Evolutionary conservation across 208 protist genomes (phyloP).

Genomic region (Porcisia deanei): DNA sequence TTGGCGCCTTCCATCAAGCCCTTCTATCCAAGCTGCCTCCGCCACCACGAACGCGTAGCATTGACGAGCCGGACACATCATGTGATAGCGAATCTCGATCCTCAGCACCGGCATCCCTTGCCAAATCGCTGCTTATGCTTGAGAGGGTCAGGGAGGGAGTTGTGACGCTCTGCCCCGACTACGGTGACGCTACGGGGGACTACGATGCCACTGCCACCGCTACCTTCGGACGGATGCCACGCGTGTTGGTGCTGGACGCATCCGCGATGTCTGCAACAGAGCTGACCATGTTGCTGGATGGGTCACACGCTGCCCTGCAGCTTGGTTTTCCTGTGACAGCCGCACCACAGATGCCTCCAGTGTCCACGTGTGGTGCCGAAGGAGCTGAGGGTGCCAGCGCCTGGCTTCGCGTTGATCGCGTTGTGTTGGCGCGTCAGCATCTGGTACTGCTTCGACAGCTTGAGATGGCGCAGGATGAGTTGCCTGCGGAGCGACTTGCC

Average conservation of each 20-base stretch:
- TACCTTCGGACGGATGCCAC: constrained; percentile 16
- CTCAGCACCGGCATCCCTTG: not conserved
- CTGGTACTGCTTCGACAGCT: constrained; percentile 60
- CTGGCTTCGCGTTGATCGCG: constrained; percentile 19
- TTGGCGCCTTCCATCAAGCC: constrained; percentile 37
- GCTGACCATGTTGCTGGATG: constrained; percentile 51
- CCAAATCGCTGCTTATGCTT: not conserved
- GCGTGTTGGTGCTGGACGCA: constrained; percentile 53
- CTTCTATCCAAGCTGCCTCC: constrained; percentile 36
- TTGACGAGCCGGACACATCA: not conserved
- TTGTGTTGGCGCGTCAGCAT: constrained; percentile 54
- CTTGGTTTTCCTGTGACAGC: constrained; percentile 6
- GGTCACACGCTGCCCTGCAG: constrained; percentile 32
- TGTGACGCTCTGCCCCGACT: constrained; percentile 5
- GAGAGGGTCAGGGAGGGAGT: constrained; percentile 13
- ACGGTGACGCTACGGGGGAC: not conserved
- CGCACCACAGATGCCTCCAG: not conserved
- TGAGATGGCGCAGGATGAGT: constrained; percentile 70
- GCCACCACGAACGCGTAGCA: not conserved
- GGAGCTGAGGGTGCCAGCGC: not conserved
- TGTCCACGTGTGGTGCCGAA: not conserved
- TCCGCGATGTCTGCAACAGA: constrained; percentile 37
- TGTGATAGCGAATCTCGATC: not conserved
- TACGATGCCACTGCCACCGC: not conserved
- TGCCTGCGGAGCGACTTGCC: constrained; percentile 29